Conservation (phyloP, 371 early-diverging fungal genomes). For the Batrachochytrium dendrobatidis region DNA sequence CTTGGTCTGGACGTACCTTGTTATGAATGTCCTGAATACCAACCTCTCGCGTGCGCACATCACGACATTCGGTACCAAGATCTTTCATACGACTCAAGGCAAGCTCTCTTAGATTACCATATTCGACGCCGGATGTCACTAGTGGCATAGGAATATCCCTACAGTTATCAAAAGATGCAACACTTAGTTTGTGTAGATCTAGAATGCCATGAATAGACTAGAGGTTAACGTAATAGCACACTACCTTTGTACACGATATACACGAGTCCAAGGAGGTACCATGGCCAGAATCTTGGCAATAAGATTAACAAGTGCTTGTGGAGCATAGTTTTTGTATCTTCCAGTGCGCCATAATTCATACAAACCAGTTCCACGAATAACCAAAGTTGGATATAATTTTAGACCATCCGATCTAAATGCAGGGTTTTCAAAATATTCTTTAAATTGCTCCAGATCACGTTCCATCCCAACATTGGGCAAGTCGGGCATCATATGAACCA, state of each 20-base stretch:
- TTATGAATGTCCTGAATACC: slow-evolving; percentile 99
- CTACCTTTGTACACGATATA: slow-evolving; percentile 97
- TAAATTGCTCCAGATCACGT: slow-evolving; percentile 98
- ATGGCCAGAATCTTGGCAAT: slow-evolving; percentile 95
- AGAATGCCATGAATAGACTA: neutral
- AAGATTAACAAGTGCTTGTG: slow-evolving; percentile 96
- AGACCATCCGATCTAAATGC: slow-evolving; percentile 98
- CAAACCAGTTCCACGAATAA: slow-evolving; percentile 98
- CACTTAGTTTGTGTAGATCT: neutral
- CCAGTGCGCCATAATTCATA: slow-evolving; percentile 99
- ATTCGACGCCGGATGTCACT: slow-evolving; percentile 99
- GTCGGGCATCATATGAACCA: slow-evolving; percentile 99
- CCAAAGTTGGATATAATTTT: slow-evolving; percentile 99
- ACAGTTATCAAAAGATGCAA: neutral
- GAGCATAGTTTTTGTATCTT: slow-evolving; percentile 97
- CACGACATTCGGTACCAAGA: slow-evolving; percentile 94
- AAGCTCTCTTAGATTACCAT: slow-evolving; percentile 98
- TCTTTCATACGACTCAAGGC: slow-evolving; percentile 97
- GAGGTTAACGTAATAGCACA: neutral
- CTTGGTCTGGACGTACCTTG: slow-evolving; percentile 89
- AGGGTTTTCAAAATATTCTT: slow-evolving; percentile 99
- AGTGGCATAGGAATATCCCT: slow-evolving; percentile 99
- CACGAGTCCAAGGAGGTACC: slow-evolving; percentile 99
- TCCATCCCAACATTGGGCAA: slow-evolving; percentile 99
- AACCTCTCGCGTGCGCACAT: slow-evolving; percentile 99